Evolutionary conservation across 495 filamentous ascomycete genomes (phyloP).

Genomic region (Aspergillus kassunensis): DNA sequence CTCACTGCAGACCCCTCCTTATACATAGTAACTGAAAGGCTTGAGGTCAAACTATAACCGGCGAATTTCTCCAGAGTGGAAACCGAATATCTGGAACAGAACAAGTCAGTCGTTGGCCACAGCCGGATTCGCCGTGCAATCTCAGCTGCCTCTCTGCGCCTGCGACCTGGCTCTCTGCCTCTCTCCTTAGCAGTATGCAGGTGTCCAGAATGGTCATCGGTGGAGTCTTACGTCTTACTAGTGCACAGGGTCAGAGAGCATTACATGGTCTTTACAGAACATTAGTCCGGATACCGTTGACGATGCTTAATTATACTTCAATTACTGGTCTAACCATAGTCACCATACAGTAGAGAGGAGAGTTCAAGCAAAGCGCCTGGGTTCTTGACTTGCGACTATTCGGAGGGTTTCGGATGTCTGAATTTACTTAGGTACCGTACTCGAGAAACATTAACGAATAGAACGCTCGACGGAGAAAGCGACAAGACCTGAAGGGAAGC

Average conservation of each 20-base stretch:
- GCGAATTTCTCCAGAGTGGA: slow-evolving; percentile 24
- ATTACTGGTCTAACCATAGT: no score
- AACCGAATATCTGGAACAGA: slow-evolving; percentile 26
- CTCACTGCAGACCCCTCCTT: no score
- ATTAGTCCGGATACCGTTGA: slow-evolving; percentile 2
- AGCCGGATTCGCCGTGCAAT: slow-evolving; percentile 24
- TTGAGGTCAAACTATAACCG: slow-evolving; percentile 13
- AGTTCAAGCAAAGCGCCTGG: slow-evolving; percentile 11
- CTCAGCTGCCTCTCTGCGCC: slow-evolving; percentile 17
- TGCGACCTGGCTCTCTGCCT: neutral
- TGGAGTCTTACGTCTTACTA: slow-evolving; percentile 10
- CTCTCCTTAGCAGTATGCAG: slow-evolving; percentile 20
- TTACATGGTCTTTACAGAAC: neutral
- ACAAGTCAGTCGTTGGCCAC: slow-evolving; percentile 17
- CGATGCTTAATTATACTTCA: slow-evolving; percentile 4
- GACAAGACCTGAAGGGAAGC: neutral
- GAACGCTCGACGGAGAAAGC: neutral
- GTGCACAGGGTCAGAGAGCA: neutral
- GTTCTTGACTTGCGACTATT: slow-evolving; percentile 11
- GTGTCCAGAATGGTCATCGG: slow-evolving; percentile 25
- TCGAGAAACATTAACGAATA: neutral
- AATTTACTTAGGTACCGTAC: no score
- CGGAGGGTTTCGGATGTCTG: slow-evolving; percentile 16
- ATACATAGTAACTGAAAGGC: no score
- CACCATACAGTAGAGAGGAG: no score